phyloP scores from a whole-genome alignment of 164 flowering plant species.

The Protea cynaroides region DNA sequence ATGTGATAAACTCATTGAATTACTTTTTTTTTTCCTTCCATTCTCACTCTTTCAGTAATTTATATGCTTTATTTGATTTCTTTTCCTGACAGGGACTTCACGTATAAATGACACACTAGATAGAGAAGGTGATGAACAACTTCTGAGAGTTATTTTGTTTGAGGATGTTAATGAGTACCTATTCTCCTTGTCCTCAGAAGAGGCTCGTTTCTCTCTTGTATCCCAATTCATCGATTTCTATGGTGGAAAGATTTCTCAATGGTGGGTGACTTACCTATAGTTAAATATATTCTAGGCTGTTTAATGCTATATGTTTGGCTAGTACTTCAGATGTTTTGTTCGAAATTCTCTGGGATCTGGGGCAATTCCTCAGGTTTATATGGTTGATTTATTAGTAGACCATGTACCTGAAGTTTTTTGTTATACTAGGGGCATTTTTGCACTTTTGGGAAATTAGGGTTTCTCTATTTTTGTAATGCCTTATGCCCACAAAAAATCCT shows the following conservation, averaged over 20 bases:
- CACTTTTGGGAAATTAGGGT: too few species aligned
- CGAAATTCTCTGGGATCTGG: not conserved
- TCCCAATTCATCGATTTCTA: slow-evolving; percentile 78
- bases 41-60: too few species aligned
- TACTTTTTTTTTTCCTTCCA: not conserved
- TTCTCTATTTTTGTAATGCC: too few species aligned
- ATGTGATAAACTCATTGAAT: not conserved
- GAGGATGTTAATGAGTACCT: slow-evolving; percentile 85
- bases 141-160: slow-evolving; percentile 53
- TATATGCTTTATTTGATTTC: slow-evolving; percentile 1
- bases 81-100: slow-evolving; percentile 17
- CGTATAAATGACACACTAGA: slow-evolving; percentile 23
- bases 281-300: not conserved
- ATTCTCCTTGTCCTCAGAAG: slow-evolving; percentile 63
- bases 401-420: too few species aligned
- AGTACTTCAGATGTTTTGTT: not conserved
- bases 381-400: too few species aligned
- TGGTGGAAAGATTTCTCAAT: slow-evolving; percentile 61
- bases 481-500: too few species aligned
- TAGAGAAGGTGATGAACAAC: slow-evolving; percentile 57
- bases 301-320: not conserved
- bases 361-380: not conserved
- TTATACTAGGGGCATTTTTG: too few species aligned
- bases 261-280: slow-evolving; percentile 36
- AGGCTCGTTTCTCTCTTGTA: slow-evolving; percentile 67